These are phyloP conservation scores for Scenedesmus sp. DNA, from an alignment of 163 green algal species.

Conservation along the genomic window DNA sequence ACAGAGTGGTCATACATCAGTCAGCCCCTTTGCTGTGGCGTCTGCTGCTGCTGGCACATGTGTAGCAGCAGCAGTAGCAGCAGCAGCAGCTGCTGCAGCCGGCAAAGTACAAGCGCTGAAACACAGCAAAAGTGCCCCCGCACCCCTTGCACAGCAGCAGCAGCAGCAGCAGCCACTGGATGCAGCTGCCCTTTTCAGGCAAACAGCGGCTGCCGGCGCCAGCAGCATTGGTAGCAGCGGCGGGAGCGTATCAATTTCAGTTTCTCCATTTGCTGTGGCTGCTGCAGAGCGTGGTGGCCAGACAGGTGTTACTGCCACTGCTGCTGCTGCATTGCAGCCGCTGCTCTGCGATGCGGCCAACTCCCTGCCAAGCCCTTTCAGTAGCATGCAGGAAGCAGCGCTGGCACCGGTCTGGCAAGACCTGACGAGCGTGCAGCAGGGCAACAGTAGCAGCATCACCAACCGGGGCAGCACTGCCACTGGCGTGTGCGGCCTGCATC, in stretches of 20 bases:
- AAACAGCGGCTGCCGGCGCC: background rate
- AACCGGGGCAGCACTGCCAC: background rate
- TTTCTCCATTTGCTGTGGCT: background rate
- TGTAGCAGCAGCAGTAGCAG: background rate
- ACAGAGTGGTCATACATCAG: background rate
- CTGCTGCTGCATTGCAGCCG: background rate
- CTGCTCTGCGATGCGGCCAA: background rate
- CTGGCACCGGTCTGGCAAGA: background rate
- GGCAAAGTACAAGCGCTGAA: background rate
- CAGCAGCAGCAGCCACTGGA: background rate
- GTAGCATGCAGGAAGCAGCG: background rate
- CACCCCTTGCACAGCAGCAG: background rate
- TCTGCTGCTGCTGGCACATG: background rate
- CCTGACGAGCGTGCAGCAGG: background rate
- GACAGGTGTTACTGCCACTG: background rate
- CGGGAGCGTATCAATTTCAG: background rate
- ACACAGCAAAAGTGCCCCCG: background rate
- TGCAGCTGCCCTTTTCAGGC: background rate
- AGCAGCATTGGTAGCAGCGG: background rate
- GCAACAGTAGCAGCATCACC: background rate
- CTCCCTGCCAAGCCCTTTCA: background rate
- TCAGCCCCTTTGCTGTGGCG: background rate
- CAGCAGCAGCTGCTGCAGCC: background rate
- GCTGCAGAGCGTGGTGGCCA: background rate
- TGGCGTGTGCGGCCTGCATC: background rate